Evolutionary conservation across 495 filamentous ascomycete genomes (phyloP), one percentile per base, ranked within the genome.

Genomic region (Paragyromitra xinjiangensis): DNA sequence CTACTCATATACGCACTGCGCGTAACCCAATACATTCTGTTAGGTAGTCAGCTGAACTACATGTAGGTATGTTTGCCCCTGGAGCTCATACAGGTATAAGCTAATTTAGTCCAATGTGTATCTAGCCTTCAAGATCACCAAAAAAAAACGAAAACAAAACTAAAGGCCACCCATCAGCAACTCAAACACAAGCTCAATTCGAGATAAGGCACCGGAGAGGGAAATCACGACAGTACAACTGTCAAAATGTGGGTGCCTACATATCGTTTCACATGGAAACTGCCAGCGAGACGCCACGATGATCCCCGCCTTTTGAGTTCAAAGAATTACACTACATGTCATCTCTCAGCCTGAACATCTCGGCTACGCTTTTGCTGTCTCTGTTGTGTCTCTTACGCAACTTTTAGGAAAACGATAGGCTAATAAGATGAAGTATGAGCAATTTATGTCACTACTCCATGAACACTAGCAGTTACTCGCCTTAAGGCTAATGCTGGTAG

Each of bases 221-320:
- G 19, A 42, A 73, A 48, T 14, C 7, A 22, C 8, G 44, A 16
- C 64, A 37, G 14, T 39, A 64, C 40, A 64, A 26, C n/a, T 64
- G 39, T 50, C 39, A 64, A 51, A 22, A 48, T 29, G 16, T 19
- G 34, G 69, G 34, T 53, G 24, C n/a, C 61, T 62, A 62, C 59
- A 64, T 29, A 39, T 39, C 12, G 61, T 44, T 63, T 37, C 55
- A 53, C 44, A 24, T 16, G 14, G 19, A 37, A 40, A 26, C 7
- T 55, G 14, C 8, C 26, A 42, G 19, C 44, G 34, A 19, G 16
- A 53, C 50, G 6, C 8, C 19, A 48, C 29, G 1, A 56, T 5
- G 8, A 26, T 40, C 12, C 6, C 9, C 14, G 6, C 50, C 24
- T 56, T 26, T 42, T 42, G 1, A 7, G 39, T n/a, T 3, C 26